A percentile compares a stretch with the other conserved stretches of the same genome.
Conservation (phyloP, 176 grass and related monocot genomes). For the Hordeum vulgare region DNA sequence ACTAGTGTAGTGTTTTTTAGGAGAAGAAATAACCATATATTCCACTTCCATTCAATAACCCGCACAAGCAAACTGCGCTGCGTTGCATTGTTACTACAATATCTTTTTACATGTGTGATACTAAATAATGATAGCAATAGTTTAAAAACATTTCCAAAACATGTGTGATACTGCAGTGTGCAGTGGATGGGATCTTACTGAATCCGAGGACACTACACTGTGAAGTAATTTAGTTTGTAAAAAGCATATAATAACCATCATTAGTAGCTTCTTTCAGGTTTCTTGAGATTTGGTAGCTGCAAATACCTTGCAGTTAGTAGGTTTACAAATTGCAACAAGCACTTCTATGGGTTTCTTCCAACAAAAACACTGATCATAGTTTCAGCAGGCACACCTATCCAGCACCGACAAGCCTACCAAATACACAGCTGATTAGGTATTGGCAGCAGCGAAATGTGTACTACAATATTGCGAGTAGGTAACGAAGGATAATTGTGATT, state of each 20-base stretch:
- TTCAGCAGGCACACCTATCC: neutral
- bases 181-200: no score
- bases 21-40: neutral
- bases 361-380: neutral
- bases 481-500: neutral
- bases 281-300: no score
- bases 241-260: no score
- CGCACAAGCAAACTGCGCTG: neutral
- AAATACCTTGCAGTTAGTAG: no score
- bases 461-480: neutral
- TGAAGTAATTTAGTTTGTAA: no score
- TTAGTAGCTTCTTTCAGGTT: no score
- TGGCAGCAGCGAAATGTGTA: no score
- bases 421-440: slow-evolving; percentile 17
- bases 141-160: no score
- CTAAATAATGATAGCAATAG: neutral
- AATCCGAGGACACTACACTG: no score
- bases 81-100: neutral
- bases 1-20: neutral
- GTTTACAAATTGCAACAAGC: neutral
- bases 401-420: slow-evolving; percentile 15
- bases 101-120: neutral
- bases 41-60: neutral
- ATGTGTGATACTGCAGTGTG: neutral
- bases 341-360: neutral